Base-by-base conservation (phyloP, 306 rosid genomes). In the Argentina anserina region DNA sequence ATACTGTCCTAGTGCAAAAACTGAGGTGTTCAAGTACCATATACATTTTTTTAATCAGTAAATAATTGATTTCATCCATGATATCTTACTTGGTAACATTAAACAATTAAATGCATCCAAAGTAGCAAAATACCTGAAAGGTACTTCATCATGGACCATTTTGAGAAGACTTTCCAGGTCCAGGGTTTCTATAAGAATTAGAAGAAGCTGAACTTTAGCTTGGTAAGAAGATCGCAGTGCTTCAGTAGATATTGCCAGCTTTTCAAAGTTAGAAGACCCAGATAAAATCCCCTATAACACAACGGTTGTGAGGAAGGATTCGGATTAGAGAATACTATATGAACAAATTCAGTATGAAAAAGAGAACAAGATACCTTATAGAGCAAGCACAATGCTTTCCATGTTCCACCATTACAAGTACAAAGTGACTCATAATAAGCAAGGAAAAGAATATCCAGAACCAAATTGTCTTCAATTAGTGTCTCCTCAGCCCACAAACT, bases 401-500 rank as follows among this genome's bases (percentile, higher is more conserved):
- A 93, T 61, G 73, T 84, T 78, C 77, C 87, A 80, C 90, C 85
- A 43, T 82, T 78, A 77, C 94, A 90, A 41, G 73, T 82, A 84
- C 90, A 90, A 80, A 89, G 84, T 68, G 98, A 88, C 78, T 84
- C 97, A 76, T 86, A 83, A 80, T 93, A 93, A 53, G 87, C 88
- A 71, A 91, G 90, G 80, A 91, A 93, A 80, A 93, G 88, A 75
- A 89, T 84, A 86, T 93, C 98, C 84, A 93, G 76, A 84, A 93
- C 86, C 85, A 93, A 80, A 85, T 84, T 87, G 80, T 85, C 96
- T 86, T 93, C 98, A n/a, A 84, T 81, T 80, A 93, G 84, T 70
- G 86, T 91, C 87, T 91, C 98, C 89, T 93, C 98, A 41, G 98
- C 96, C 98, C 97, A 93, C 74, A 93, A 83, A 68, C 92, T 86